These are phyloP conservation scores for Hypoxylon sp. DNA, from an alignment of 2,329 filamentous ascomycete genomes.

Conservation along the genomic window DNA sequence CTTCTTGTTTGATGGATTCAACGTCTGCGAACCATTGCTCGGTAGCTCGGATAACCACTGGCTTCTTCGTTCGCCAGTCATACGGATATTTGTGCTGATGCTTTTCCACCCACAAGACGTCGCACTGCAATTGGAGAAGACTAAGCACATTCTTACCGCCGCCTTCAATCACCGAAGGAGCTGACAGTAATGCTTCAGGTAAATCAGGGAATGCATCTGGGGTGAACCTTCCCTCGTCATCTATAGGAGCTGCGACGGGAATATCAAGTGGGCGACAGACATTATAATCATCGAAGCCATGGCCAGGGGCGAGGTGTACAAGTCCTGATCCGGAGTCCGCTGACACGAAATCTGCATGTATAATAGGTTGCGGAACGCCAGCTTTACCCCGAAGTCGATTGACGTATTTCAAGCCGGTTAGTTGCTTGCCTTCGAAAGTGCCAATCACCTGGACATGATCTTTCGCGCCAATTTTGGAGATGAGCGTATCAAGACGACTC, in stretches of 20 bases:
- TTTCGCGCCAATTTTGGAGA: slow-evolving; percentile 64
- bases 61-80: slow-evolving; percentile 96
- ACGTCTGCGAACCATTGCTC: slow-evolving; percentile 99
- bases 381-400: slow-evolving; percentile 76
- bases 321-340: slow-evolving; percentile 91
- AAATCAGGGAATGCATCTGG: slow-evolving; percentile 80
- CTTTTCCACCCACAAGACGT: slow-evolving; percentile 77
- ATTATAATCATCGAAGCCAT: slow-evolving; percentile 97
- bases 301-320: slow-evolving; percentile 94
- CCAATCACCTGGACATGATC: slow-evolving; percentile 62
- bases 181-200: slow-evolving; percentile 73
- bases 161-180: slow-evolving; percentile 78
- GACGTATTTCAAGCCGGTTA: slow-evolving; percentile 76
- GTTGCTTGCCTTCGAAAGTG: slow-evolving; percentile 73
- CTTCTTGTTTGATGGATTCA: slow-evolving; percentile 81
- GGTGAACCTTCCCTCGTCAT: slow-evolving; percentile 86
- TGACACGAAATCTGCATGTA: slow-evolving; percentile 91
- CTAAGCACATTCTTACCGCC: slow-evolving; percentile 79
- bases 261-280: slow-evolving; percentile 80
- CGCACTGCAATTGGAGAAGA: slow-evolving; percentile 68
- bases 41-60: slow-evolving; percentile 91
- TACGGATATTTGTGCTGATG: slow-evolving; percentile 96
- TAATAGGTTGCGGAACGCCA: slow-evolving; percentile 75
- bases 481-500: slow-evolving; percentile 75
- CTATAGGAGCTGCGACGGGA: slow-evolving; percentile 83